Evolutionary conservation across 768 basidiomycete species (phyloP), one percentile per base, ranked within the genome.

Genomic region (Leccinum longicurvipes): DNA sequence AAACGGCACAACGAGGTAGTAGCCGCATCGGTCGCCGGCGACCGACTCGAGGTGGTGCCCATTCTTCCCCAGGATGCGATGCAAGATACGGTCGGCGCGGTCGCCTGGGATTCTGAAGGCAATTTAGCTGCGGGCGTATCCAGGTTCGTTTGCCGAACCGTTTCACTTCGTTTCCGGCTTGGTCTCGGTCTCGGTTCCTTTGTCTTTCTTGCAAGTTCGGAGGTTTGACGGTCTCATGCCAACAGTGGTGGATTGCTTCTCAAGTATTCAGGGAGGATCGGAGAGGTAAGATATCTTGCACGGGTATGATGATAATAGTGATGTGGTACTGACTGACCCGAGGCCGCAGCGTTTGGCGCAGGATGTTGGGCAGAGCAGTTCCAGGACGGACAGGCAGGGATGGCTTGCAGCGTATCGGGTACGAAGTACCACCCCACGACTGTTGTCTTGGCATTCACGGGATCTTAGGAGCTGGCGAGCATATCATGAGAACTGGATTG

Each of bases 41-140:
- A 24, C 21, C 34, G 36, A 42, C 49, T 53, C 11, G 58, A 51
- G 15, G 14, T 21, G 25, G 17, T 21, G 9, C 29, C 47, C 14
- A 27, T 12, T 9, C 55, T 55, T 21, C 54, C 56, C 69, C 62
- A 60, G 64, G 56, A 73, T 72, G 57, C 39, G 52, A 75, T 83
- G 52, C 87, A 91, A 64, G 91, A 93, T 66, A 93, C 91, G 0
- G 91, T 93, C 6, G 91, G 91, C 15, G 89, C 89, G n/a, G 76
- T 90, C 32, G 83, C 76, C 14, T 82, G 79, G 70, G 76, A 79
- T 59, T 61, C 64, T 1, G 56, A 63, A 27, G 78, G 73, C 4
- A 74, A 76, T 15, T 62, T 84, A 51, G 83, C 85, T 12, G 83
- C 87, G n/a, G 89, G 89, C 2, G 88, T 90, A 15, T 91, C 89